phyloP scores from a whole-genome alignment of 345 rosid genomes.

The Aethionema arabicum region DNA sequence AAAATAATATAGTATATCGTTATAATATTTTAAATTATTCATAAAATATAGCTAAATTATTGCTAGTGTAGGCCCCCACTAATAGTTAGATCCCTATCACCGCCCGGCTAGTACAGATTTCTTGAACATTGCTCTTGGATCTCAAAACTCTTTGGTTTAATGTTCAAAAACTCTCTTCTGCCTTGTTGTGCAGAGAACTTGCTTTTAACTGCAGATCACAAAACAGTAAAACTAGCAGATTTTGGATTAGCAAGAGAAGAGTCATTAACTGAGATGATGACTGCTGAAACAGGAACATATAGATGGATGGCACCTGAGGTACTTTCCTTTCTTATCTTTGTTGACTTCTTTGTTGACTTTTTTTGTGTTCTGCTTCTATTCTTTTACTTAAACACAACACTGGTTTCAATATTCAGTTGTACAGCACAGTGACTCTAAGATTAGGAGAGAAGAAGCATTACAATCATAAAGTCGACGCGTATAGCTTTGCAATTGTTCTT shows the following conservation, averaged over 20 bases:
- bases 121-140: no score
- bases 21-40: no score
- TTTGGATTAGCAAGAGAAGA: conserved; percentile 98
- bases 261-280: conserved; percentile 97
- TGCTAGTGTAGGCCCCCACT: no score
- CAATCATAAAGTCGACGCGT: conserved; percentile 93
- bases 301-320: conserved; percentile 99
- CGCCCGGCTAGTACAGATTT: no score
- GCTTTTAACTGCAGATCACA: conserved; percentile 84
- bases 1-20: no score
- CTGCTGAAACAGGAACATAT: conserved; percentile 96
- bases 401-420: conserved; percentile 54
- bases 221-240: conserved; percentile 88
- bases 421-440: conserved; percentile 89
- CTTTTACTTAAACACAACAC: conserved; percentile 7
- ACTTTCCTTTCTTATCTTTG: not conserved
- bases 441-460: conserved; percentile 96
- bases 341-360: not conserved
- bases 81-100: no score
- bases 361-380: not conserved
- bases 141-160: no score
- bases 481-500: conserved; percentile 92
- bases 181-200: conserved; percentile 66
- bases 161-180: not conserved
- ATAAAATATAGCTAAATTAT: no score